Evolutionary conservation across 78 protist genomes (phyloP), one percentile per base, ranked within the genome.

Genomic region (Dictyostelium capitatum): DNA sequence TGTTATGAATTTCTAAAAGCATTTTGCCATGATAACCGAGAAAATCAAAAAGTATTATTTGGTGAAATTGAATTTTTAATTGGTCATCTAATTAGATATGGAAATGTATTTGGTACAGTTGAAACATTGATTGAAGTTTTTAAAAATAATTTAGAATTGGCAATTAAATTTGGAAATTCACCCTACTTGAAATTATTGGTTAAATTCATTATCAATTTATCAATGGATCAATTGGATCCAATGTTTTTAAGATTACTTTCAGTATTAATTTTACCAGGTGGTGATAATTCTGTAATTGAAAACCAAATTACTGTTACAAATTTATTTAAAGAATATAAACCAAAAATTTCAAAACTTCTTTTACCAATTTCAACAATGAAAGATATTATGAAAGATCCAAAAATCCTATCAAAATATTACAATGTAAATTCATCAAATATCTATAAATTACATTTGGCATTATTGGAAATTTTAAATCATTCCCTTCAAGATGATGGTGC

Each of bases 31-130:
- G 69, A 87, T 32, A 87, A 87, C 32, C 17, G 50, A 64, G 72
- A 56, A 20, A 87, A 77, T 65, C 93, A 87, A 77, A 37, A 28
- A 8, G 37, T 78, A 70, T 56, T 87, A 41, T 87, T 72, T 77
- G 69, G 69, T 17, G 81, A 77, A 9, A 87, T 87, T n/a, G 93
- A 87, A 51, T 87, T 87, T 50, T 32, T 87, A 15, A 77, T 87
- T 48, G 93, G 93, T 37, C 93, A 87, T 64, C 37, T 87, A 17
- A 87, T 87, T 77, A 82, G 93, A 14, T 87, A 87, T 51, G 93
- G 93, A 23, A 87, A 87, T 37, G 82, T 87, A 8, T 87, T 87
- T 77, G 93, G 93, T 37, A 87, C 83, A 3, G 80, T 87, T 12
- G 93, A 87, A 28, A 87, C 93, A n/a, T 43, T 87, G 15, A 87